A percentile compares a stretch with the other conserved stretches of the same genome.
These are phyloP conservation scores for Mycena venus DNA, from an alignment of 768 basidiomycete species.

Conservation along the genomic window DNA sequence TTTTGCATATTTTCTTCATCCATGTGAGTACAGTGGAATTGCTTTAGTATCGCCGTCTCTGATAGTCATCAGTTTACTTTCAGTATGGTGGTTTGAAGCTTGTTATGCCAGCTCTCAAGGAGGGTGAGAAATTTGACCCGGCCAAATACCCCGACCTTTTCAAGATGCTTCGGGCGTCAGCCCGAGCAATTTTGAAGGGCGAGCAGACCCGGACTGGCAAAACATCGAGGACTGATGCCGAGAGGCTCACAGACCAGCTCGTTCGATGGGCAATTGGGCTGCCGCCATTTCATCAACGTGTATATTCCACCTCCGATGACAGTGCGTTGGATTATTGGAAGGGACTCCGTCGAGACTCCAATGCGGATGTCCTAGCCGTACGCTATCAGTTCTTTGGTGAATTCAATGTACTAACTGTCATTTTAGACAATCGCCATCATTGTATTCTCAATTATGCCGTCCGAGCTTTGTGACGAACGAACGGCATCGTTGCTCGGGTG, in stretches of 20 bases:
- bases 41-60: not conserved
- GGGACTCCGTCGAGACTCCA: conserved; percentile 33
- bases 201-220: conserved; percentile 33
- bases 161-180: conserved; percentile 20
- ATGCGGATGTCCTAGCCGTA: conserved; percentile 37
- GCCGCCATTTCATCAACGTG: not conserved
- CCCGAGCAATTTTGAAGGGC: conserved; percentile 35
- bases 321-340: conserved; percentile 42
- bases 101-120: conserved; percentile 31
- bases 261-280: conserved; percentile 28
- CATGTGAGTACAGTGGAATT: conserved; percentile 24
- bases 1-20: conserved; percentile 46
- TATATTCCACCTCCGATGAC: conserved; percentile 11
- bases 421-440: conserved; percentile 36
- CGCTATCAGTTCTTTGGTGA: not conserved
- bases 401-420: not conserved
- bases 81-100: conserved; percentile 35
- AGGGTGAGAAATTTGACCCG: conserved; percentile 15
- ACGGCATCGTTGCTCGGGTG: conserved; percentile 43
- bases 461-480: conserved; percentile 45
- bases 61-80: conserved; percentile 27
- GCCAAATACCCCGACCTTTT: conserved; percentile 29
- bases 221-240: conserved; percentile 20
- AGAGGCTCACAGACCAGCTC: conserved; percentile 34
- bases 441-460: conserved; percentile 43